Conservation (phyloP, 371 early-diverging fungal species). For the Massospora cicadina region DNA sequence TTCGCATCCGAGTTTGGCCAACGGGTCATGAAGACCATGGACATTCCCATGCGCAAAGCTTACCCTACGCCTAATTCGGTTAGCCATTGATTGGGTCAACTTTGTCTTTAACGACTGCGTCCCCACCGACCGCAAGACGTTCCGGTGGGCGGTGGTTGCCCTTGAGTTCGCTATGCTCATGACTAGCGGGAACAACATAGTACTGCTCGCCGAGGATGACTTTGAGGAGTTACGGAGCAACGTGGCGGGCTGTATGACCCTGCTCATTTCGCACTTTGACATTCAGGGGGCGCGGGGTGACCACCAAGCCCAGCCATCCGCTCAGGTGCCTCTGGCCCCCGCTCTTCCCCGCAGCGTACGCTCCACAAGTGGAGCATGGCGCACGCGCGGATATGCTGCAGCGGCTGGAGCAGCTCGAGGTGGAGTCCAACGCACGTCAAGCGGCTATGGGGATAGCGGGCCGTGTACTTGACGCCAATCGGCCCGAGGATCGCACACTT, state of each 20-base stretch:
- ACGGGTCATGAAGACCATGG: constrained; percentile 44
- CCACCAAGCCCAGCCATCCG: constrained; percentile 1
- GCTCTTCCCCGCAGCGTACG: not conserved
- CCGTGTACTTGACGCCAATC: constrained; percentile 54
- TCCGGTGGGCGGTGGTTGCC: constrained; percentile 75
- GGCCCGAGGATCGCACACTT: constrained; percentile 59
- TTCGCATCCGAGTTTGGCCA: constrained; percentile 67
- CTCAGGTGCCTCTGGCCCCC: not conserved
- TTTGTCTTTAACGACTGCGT: constrained; percentile 47
- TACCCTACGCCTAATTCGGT: constrained; percentile 37
- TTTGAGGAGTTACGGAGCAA: constrained; percentile 47
- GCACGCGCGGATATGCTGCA: constrained; percentile 35
- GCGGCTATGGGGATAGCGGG: constrained; percentile 44
- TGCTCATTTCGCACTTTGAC: constrained; percentile 68
- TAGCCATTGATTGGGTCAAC: constrained; percentile 72
- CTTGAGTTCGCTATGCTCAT: constrained; percentile 66
- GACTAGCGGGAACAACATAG: constrained; percentile 53
- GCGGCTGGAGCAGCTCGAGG: constrained; percentile 29
- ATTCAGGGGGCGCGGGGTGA: constrained; percentile 39
- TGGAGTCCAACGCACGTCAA: constrained; percentile 24
- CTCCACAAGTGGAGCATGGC: constrained; percentile 7
- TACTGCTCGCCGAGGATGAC: constrained; percentile 41
- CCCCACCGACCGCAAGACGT: constrained; percentile 59
- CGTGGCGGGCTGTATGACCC: constrained; percentile 59
- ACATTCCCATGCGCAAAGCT: constrained; percentile 30